Evolutionary conservation across 306 rosid species (phyloP).

Genomic region (Arachis stenosperma): DNA sequence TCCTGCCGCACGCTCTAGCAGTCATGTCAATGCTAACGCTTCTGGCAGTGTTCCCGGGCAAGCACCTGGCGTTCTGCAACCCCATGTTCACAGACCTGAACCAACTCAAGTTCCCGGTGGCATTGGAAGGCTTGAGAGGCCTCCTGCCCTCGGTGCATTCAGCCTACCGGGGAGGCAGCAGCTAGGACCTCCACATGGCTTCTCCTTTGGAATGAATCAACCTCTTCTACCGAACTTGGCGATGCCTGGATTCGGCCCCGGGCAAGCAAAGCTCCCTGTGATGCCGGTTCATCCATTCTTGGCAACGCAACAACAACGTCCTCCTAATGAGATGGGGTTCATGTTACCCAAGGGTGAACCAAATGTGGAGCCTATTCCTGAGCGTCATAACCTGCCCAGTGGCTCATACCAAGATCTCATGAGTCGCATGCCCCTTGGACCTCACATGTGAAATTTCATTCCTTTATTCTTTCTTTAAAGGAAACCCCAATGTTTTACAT

Average conservation of each 20-base stretch:
- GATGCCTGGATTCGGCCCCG: slow-evolving; percentile 65
- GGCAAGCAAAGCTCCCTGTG: slow-evolving; percentile 62
- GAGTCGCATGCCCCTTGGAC: slow-evolving; percentile 95
- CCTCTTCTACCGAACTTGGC: slow-evolving; percentile 61
- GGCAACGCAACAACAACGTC: slow-evolving; percentile 47
- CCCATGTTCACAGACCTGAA: slow-evolving; percentile 66
- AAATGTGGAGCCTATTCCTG: slow-evolving; percentile 68
- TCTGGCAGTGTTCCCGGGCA: slow-evolving; percentile 48
- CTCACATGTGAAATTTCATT: slow-evolving; percentile 62
- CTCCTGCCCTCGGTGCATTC: slow-evolving; percentile 57
- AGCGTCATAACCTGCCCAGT: slow-evolving; percentile 60
- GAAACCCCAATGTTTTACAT: slow-evolving; percentile 40
- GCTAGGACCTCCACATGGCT: slow-evolving; percentile 63
- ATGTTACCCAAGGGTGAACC: slow-evolving; percentile 88
- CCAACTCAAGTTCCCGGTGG: slow-evolving; percentile 62
- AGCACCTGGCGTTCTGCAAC: slow-evolving; percentile 51
- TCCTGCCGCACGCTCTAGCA: slow-evolving; percentile 87
- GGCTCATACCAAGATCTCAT: slow-evolving; percentile 81
- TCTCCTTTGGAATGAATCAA: slow-evolving; percentile 80
- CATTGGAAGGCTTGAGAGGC: slow-evolving; percentile 72
- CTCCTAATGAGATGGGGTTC: slow-evolving; percentile 64
- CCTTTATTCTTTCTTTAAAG: slow-evolving; percentile 48
- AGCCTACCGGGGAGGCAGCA: slow-evolving; percentile 72
- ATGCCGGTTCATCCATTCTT: slow-evolving; percentile 72
- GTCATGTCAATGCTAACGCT: slow-evolving; percentile 69